These are phyloP conservation scores for Hymenoscyphus fraxineus DNA, from an alignment of 2,329 filamentous ascomycete species.

Conservation along the genomic window DNA sequence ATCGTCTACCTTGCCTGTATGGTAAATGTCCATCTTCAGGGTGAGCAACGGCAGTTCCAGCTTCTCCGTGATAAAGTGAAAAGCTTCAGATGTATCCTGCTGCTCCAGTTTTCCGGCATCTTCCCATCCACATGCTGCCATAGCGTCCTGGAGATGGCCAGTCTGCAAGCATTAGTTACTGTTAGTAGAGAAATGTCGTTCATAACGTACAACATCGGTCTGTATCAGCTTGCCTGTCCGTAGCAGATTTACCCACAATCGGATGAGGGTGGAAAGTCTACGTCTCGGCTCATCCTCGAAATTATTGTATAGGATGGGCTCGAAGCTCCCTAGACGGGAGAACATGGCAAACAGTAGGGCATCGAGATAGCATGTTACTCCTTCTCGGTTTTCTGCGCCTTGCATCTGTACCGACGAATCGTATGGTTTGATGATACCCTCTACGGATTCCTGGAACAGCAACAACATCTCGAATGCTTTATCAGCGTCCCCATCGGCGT, in stretches of 20 bases:
- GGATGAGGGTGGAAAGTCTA: constrained; percentile 71
- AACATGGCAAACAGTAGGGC: constrained; percentile 95
- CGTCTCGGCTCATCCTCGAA: constrained; percentile 68
- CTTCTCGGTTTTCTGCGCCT: constrained; percentile 80
- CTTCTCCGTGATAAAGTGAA: constrained; percentile 88
- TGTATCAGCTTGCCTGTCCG: constrained; percentile 81
- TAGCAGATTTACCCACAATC: constrained; percentile 91
- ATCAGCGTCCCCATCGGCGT: constrained; percentile 65
- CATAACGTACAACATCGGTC: constrained; percentile 66
- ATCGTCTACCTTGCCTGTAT: constrained; percentile 78
- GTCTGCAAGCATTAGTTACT: constrained; percentile 51
- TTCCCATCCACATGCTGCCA: constrained; percentile 84
- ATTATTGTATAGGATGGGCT: constrained; percentile 81
- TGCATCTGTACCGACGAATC: constrained; percentile 68
- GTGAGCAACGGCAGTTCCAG: constrained; percentile 84
- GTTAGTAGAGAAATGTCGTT: background rate
- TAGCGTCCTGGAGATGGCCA: constrained; percentile 72
- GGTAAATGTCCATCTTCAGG: constrained; percentile 90
- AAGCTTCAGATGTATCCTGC: constrained; percentile 94
- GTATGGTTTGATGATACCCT: constrained; percentile 74
- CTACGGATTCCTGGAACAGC: constrained; percentile 75
- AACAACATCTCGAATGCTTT: constrained; percentile 73
- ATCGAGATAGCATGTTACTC: constrained; percentile 93
- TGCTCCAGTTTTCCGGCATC: constrained; percentile 75
- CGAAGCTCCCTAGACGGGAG: constrained; percentile 81